Base-by-base conservation (phyloP, 805 yeast species). In the Candida insectorum region DNA sequence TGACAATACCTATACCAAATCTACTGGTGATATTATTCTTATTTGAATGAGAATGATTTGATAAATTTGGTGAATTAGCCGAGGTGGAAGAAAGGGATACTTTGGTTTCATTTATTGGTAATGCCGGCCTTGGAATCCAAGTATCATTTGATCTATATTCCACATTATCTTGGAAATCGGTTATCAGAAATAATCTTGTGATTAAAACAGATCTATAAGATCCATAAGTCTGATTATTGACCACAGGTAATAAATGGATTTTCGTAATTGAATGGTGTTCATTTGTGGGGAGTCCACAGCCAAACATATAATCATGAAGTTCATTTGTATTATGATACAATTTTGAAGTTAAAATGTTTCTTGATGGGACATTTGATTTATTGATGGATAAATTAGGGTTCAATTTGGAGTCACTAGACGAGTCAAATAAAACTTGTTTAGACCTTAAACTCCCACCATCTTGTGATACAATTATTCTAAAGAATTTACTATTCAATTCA, bases 281-380 rank as follows among this genome's bases (percentile, higher is more conserved):
- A 37, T 62, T 71, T 6, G 71, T 55, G 6, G 77, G 74, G 20
- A 75, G 54, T 0, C 81, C 80, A 32, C 73, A 69, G 9, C 81
- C 81, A 51, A 75, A 75, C 73, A 75, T 72, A 43, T 65, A 71
- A 36, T 70, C 71, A 17, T 71, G 64, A 14, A 75, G 44, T 38
- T 75, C 79, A 35, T 54, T 56, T 15, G 58, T 41, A 12, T 68
- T 60, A 40, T 74, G 77, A 34, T 62, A 58, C 3, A 55, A 24
- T 31, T 56, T 53, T 11, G 65, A 49, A 23, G 59, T 52, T 25
- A 60, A 44, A 9, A 46, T 39, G 43, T 40, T 42, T 21, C 30
- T 27, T n/a, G 6, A 14, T 14, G 7, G 18, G 10, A 20, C 23
- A 20, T 20, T 20, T 8, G 11, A 11, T 11, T 20, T 20, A n/a